phyloP scores from a whole-genome alignment of 345 rosid genomes.

The Conringia planisiliqua region DNA sequence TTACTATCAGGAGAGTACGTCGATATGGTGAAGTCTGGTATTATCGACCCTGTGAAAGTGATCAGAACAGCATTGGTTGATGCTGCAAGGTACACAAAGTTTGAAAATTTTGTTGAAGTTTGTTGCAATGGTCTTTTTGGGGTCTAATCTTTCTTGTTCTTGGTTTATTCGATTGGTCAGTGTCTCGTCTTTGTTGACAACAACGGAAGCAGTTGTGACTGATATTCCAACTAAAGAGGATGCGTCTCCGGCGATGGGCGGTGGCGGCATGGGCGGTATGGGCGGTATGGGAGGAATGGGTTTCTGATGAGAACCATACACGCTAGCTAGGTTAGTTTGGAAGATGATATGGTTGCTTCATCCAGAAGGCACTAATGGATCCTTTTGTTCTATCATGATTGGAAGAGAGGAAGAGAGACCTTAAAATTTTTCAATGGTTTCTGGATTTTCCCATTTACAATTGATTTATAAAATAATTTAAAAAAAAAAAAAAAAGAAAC shows the following conservation, averaged over 20 bases:
- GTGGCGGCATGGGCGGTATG: constrained; percentile 61
- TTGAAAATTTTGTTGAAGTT: not conserved
- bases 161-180: constrained; percentile 37
- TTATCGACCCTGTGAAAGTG: constrained; percentile 89
- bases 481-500: no score
- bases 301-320: constrained; percentile 49
- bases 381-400: not conserved
- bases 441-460: not conserved
- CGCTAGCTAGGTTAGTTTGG: constrained; percentile 11
- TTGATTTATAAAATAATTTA: not conserved
- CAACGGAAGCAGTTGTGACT: constrained; percentile 81
- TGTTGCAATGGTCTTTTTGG: not conserved
- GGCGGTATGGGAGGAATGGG: constrained; percentile 77
- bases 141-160: not conserved
- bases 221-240: constrained; percentile 89
- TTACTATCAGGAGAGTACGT: constrained; percentile 70
- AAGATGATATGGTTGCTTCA: constrained; percentile 4
- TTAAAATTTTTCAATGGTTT: not conserved
- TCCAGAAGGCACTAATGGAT: not conserved
- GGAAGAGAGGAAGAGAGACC: not conserved
- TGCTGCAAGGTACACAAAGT: constrained; percentile 68
- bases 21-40: constrained; percentile 93
- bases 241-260: constrained; percentile 55
- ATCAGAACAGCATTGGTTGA: constrained; percentile 94
- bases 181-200: constrained; percentile 87